phyloP scores from a whole-genome alignment of 164 flowering plant genomes.

The Stephania cephalantha region DNA sequence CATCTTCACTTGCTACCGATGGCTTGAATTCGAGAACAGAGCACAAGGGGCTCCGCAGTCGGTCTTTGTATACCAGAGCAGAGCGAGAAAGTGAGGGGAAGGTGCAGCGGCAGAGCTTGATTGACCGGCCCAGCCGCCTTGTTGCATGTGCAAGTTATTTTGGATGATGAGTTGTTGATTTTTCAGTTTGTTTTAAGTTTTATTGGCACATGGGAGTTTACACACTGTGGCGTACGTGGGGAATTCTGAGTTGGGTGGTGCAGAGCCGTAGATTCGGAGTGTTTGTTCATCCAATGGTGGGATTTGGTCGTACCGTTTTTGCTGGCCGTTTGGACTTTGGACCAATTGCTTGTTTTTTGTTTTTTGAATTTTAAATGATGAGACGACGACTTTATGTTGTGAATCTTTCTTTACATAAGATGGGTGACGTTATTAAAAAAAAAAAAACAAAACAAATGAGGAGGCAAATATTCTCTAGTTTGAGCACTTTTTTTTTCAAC shows the following conservation, averaged over 20 bases:
- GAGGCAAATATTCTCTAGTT: not conserved
- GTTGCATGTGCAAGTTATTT: not conserved
- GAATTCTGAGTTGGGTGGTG: not conserved
- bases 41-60: not conserved
- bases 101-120: not conserved
- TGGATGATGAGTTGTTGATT: not conserved
- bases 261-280: not conserved
- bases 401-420: not conserved
- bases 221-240: not conserved
- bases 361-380: not conserved
- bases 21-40: not conserved
- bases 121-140: slow-evolving; percentile 6
- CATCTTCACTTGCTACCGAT: slow-evolving; percentile 12
- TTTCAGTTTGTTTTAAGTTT: not conserved
- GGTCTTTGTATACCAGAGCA: not conserved
- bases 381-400: not conserved
- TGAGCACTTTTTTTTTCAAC: not conserved
- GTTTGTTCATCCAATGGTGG: not conserved
- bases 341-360: not conserved
- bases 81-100: not conserved
- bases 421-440: not conserved
- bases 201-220: not conserved
- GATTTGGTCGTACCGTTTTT: not conserved
- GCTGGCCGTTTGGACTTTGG: not conserved
- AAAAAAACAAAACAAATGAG: too few species aligned